These are phyloP conservation scores for Lipomyces lipofer DNA, from an alignment of 805 yeast species.

Conservation along the genomic window DNA sequence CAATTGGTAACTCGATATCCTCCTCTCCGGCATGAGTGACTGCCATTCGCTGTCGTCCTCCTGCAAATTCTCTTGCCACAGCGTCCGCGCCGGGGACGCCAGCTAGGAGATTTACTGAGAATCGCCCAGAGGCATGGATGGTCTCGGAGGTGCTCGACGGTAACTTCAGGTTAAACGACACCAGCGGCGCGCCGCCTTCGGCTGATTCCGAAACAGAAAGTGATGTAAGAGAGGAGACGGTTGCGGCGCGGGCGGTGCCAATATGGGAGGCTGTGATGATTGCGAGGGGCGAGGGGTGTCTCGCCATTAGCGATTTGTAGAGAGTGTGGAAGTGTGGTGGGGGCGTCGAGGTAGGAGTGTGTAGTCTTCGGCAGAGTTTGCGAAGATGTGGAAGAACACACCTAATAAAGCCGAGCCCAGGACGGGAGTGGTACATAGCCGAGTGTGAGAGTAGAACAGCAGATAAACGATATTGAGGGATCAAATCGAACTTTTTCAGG, in stretches of 20 bases:
- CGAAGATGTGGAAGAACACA: too few species aligned
- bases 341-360: neutral
- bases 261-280: constrained; percentile 19
- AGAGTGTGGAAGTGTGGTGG: constrained; percentile 3
- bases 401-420: too few species aligned
- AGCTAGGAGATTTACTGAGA: constrained; percentile 73
- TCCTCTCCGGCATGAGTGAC: neutral
- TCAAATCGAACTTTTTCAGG: too few species aligned
- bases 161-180: constrained; percentile 82
- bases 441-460: too few species aligned
- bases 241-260: constrained; percentile 38
- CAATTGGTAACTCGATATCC: constrained; percentile 35
- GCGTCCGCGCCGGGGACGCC: constrained; percentile 57
- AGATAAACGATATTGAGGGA: too few species aligned
- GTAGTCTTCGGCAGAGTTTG: too few species aligned
- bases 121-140: constrained; percentile 55
- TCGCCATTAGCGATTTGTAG: constrained; percentile 24
- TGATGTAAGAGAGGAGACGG: constrained; percentile 83
- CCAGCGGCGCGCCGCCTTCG: constrained; percentile 55
- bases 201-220: constrained; percentile 75
- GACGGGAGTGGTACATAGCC: too few species aligned
- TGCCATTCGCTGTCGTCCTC: constrained; percentile 33
- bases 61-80: constrained; percentile 68
- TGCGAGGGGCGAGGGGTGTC: constrained; percentile 23
- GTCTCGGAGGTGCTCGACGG: constrained; percentile 79